Conservation (phyloP, 2,329 filamentous ascomycete species). For the Emergomyces pasteurianus region DNA sequence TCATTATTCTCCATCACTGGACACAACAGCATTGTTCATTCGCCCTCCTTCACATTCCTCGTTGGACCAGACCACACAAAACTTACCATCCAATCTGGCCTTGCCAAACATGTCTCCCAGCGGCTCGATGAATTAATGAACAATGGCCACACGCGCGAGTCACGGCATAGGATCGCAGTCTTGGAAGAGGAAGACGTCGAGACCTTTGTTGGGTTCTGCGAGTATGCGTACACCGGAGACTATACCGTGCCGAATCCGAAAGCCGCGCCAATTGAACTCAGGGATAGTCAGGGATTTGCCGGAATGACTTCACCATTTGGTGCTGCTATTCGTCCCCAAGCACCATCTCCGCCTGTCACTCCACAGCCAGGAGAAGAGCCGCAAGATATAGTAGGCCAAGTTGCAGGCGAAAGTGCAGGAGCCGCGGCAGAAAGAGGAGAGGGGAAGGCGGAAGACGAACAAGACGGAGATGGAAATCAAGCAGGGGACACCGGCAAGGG, state of each 20-base stretch:
- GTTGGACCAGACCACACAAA: slow-evolving; percentile 36
- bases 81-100: slow-evolving; percentile 35
- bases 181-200: slow-evolving; percentile 37
- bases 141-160: slow-evolving; percentile 35
- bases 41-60: slow-evolving; percentile 34
- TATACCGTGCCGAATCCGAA: slow-evolving; percentile 28
- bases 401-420: slow-evolving; percentile 4
- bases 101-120: slow-evolving; percentile 33
- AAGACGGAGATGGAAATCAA: slow-evolving; percentile 3
- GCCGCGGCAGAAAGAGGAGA: background rate
- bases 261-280: slow-evolving; percentile 4
- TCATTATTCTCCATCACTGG: slow-evolving; percentile 6
- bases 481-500: slow-evolving; percentile 13
- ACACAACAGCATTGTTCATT: slow-evolving; percentile 30
- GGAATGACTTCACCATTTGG: slow-evolving; percentile 6
- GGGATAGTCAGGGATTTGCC: background rate
- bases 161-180: slow-evolving; percentile 30
- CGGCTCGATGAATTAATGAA: slow-evolving; percentile 35
- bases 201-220: slow-evolving; percentile 38
- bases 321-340: slow-evolving; percentile 17
- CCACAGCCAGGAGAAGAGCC: slow-evolving; percentile 8
- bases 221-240: slow-evolving; percentile 40
- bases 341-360: slow-evolving; percentile 19
- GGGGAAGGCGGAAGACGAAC: slow-evolving; percentile 13
- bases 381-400: slow-evolving; percentile 3